These are phyloP conservation scores for Marasmius oreades DNA, from an alignment of 1,284 basidiomycete genomes.

Conservation along the genomic window DNA sequence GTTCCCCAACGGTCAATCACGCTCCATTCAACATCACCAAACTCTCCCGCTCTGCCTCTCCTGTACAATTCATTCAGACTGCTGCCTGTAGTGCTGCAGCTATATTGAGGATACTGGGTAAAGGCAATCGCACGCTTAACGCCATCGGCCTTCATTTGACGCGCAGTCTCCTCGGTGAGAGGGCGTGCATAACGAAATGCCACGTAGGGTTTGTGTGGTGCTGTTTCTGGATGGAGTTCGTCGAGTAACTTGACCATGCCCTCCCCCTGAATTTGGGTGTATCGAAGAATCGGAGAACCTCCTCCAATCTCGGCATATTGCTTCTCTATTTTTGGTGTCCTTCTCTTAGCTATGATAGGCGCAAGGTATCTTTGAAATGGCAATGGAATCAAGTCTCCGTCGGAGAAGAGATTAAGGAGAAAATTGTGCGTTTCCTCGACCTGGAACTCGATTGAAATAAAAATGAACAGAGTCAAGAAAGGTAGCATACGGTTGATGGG, in stretches of 20 bases:
- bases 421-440: conserved; percentile 87
- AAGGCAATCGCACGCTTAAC: conserved; percentile 94
- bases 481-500: conserved; percentile 73
- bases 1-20: conserved; percentile 98
- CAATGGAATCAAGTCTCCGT: conserved; percentile 94
- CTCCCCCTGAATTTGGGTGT: conserved; percentile 87
- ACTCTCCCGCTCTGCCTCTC: conserved; percentile 51
- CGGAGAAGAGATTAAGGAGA: conserved; percentile 90
- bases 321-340: conserved; percentile 93
- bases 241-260: conserved; percentile 91
- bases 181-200: conserved; percentile 94
- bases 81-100: conserved; percentile 96
- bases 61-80: conserved; percentile 92
- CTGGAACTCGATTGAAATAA: conserved; percentile 34
- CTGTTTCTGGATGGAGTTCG: conserved; percentile 88
- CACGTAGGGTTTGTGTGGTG: conserved; percentile 95
- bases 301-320: conserved; percentile 97
- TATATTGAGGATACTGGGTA: conserved; percentile 99
- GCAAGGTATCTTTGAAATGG: conserved; percentile 90
- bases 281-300: conserved; percentile 94
- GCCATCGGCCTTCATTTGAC: conserved; percentile 87
- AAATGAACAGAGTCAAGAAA: not conserved
- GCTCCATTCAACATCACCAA: conserved; percentile 85
- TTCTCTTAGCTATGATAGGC: conserved; percentile 84
- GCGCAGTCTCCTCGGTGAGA: conserved; percentile 80